phyloP scores from a whole-genome alignment of 2,329 filamentous ascomycete species.

The Ophiosphaerella narmari region DNA sequence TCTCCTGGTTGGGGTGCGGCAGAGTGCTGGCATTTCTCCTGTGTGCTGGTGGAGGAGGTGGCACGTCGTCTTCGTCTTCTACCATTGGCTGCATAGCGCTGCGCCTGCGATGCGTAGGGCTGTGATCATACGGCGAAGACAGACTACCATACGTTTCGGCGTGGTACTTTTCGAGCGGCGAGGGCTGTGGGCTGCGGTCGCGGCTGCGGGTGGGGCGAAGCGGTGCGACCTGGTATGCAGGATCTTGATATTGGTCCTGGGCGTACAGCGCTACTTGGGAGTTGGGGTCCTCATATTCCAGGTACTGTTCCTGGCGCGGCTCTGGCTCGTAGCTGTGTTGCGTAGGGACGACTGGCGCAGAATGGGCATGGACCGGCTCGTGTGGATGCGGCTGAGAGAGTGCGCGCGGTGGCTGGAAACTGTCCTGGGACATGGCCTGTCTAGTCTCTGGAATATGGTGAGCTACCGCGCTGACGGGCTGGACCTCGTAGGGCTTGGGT shows the following conservation, averaged over 20 bases:
- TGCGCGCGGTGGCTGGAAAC: constrained; percentile 27
- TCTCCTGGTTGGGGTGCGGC: constrained; percentile 30
- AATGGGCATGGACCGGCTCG: constrained; percentile 50
- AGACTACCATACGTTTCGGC: constrained; percentile 38
- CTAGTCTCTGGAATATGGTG: constrained; percentile 21
- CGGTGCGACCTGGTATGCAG: constrained; percentile 41
- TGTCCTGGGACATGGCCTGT: constrained; percentile 35
- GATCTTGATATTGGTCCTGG: constrained; percentile 33
- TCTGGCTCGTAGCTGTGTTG: constrained; percentile 32
- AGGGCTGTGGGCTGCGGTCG: constrained; percentile 26
- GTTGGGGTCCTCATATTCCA: constrained; percentile 18
- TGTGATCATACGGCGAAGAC: constrained; percentile 45
- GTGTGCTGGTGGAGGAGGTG: constrained; percentile 47
- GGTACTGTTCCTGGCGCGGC: constrained; percentile 16
- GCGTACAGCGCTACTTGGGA: constrained; percentile 16
- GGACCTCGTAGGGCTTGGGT: constrained; percentile 43
- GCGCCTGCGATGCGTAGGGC: constrained; percentile 52
- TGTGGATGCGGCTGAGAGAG: constrained; percentile 29
- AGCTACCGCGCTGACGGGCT: constrained; percentile 34
- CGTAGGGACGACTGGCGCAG: constrained; percentile 50
- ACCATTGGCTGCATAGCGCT: constrained; percentile 65
- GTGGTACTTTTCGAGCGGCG: constrained; percentile 39
- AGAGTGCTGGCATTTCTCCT: constrained; percentile 40
- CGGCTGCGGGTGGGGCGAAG: constrained; percentile 36
- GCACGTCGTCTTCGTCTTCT: constrained; percentile 63